Base-by-base conservation (phyloP, 2,329 filamentous ascomycete species). In the Fusarium piperis region DNA sequence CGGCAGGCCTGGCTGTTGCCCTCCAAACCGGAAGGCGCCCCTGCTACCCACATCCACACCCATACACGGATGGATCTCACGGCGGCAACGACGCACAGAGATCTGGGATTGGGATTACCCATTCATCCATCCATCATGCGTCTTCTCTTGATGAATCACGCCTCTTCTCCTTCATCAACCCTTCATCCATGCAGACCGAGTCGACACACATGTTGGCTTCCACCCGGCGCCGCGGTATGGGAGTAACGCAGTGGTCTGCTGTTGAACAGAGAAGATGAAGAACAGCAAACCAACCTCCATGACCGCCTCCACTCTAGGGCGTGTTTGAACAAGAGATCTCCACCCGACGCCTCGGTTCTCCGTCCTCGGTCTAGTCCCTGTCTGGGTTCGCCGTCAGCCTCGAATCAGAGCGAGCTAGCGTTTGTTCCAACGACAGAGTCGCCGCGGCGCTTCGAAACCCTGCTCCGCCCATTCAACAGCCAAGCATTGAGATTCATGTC, bases 361-460 rank as follows among this genome's bases (percentile, higher is more conserved):
- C 60, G 23, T 60, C 52, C 56, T 62, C 41, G 36, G 62, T 62
- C 55, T 65, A 61, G 62, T 70, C 62, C 69, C 46, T 62, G 56
- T 36, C 39, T 35, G 56, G 62, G 72, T 59, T 53, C 16, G 63
- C 53, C 68, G 70, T 75, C 72, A 75, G 73, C 73, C 73, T 75
- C 73, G 59, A 62, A 64, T 72, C 59, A 66, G 38, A 23, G 30
- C 18, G 13, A n/a, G 32, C 20, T 56, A 56, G 53, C 23, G 53
- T 44, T 20, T 39, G 46, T 61, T 48, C 66, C 32, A 59, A 63
- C 36, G 55, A 59, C 64, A 57, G 63, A 62, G 63, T 35, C 36
- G 38, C 63, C 59, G 53, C n/a, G 33, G 46, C 52, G 51, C 56
- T 44, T 55, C n/a, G 18, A 16, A 35, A 28, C 58, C 51, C 33